Evolutionary conservation across 2,329 filamentous ascomycete genomes (phyloP), one percentile per base, ranked within the genome.

Genomic region (Alternaria alternata): DNA sequence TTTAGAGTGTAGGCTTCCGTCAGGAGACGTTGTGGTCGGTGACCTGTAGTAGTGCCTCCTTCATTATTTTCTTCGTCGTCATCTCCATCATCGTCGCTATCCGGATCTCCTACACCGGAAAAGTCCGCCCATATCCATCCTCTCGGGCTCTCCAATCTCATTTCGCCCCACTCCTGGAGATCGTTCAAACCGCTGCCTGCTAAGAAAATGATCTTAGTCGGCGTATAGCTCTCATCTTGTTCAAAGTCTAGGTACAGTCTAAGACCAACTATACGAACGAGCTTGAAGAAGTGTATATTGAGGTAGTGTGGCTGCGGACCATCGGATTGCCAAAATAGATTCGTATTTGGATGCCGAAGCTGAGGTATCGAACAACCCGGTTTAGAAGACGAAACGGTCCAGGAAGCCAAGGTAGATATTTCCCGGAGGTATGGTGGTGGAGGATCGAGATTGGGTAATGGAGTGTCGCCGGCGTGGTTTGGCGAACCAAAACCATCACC

Each of bases 201-300:
- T 38, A 91, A 88, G 75, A 98, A 93, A 47, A 91, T 83, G 72
- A 99, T 96, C 71, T 93, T 92, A 1, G 94, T 98, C 0, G 95
- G 95, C 3, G 95, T 99, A 78, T 99, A 99, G 43, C 91, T 95
- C 80, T 99, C 95, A 78, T 99, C 95, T 54, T 92, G 88, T 63
- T 90, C 89, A 78, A 96, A 97, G 80, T 99, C 94, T 44, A 99
- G 89, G 68, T 91, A 94, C 70, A 95, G 88, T n/a, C 91, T 86
- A 52, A 95, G 88, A 28, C 89, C 88, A 5, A 89, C 88, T 63
- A 95, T 93, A 60, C 89, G 89, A 43, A 94, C 92, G 7, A 91
- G 86, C 70, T 93, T 93, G 79, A 93, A 89, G 78, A 95, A 95
- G 79, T 95, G 92, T 41, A 95, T 91, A 61, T 91, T 94, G 48